Evolutionary conservation across 1,139 yeast genomes (phyloP).

Genomic region (Arxiozyma heterogenica): DNA sequence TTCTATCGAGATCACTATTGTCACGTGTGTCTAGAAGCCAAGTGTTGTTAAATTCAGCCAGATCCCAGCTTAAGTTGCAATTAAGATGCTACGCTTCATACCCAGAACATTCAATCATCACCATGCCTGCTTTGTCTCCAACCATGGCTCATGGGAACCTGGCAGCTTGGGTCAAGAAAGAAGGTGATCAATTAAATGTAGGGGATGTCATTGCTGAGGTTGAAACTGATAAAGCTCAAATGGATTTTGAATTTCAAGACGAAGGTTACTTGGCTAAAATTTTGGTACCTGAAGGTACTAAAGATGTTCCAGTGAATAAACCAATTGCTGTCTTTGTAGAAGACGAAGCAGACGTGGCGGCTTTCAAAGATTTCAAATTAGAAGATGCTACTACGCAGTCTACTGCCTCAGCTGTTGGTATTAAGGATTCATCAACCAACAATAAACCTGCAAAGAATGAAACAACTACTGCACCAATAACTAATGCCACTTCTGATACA

Average conservation of each 20-base stretch:
- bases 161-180: constrained; percentile 78
- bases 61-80: constrained; percentile 20
- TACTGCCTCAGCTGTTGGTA: background rate
- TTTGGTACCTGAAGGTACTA: constrained; percentile 74
- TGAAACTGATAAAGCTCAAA: constrained; percentile 97
- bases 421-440: constrained; percentile 1
- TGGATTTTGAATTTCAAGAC: constrained; percentile 99
- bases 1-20: constrained; percentile 19
- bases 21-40: constrained; percentile 21
- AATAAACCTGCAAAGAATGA: constrained; percentile 1
- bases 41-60: constrained; percentile 13
- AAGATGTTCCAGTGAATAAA: constrained; percentile 85
- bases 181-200: constrained; percentile 78
- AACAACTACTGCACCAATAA: background rate
- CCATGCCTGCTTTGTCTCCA: constrained; percentile 86
- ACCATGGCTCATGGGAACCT: constrained; percentile 96
- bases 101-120: constrained; percentile 55
- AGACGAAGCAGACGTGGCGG: constrained; percentile 72
- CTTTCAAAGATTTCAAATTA: constrained; percentile 78
- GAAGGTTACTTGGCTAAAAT: constrained; percentile 94
- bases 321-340: constrained; percentile 97
- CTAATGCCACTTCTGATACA: constrained; percentile 5
- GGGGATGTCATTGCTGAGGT: constrained; percentile 95
- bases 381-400: constrained; percentile 53
- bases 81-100: constrained; percentile 33